Evolutionary conservation across 2,329 filamentous ascomycete genomes (phyloP), one percentile per base, ranked within the genome.

Genomic region (Bipolaris oryzae): DNA sequence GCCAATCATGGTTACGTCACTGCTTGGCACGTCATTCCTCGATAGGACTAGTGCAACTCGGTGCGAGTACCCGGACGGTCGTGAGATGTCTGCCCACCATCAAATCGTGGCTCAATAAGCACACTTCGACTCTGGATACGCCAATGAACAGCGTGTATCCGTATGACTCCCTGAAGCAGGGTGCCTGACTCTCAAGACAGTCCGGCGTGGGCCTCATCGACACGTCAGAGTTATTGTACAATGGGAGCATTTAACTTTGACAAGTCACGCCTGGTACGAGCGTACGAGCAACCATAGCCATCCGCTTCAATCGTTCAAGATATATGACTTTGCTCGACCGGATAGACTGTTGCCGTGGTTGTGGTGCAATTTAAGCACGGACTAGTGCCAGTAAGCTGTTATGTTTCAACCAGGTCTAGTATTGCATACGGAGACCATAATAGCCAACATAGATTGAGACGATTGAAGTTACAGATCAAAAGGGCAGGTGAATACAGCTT

Each of bases 1-100:
- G 54, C 57, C 54, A 57, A 55, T 57, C 55, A 39, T 7, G n/a
- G 50, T 37, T 57, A 60, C 53, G 54, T 60, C 57, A 62, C 48
- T n/a, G 15, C 13, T 28, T 39, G 25, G 2, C 7, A 15, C 35
- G 43, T 37, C 21, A 37, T 49, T 6, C 55, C 46, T 1, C n/a
- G 50, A 52, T 15, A 7, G 18, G 51, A 3, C 13, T 57, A 41
- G 50, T 11, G 2, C 7, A 20, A 3, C 39, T n/a, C 21, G n/a
- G 20, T 45, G 45, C 33, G 33, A 45, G 45, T 15, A 39, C 33
- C 38, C 50, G 48, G 38, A 37, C 39, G 54, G 54, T 41, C 38
- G 47, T 33, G 45, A 49, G 23, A 57, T 42, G 39, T 48, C 46
- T 31, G 51, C 55, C 55, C 50, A 54, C 54, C 55, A 37, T 21